A percentile compares a stretch with the other conserved stretches of the same genome.
Evolutionary conservation across 257 asterid genomes (phyloP).

Genomic region (Forsythia viridissima): DNA sequence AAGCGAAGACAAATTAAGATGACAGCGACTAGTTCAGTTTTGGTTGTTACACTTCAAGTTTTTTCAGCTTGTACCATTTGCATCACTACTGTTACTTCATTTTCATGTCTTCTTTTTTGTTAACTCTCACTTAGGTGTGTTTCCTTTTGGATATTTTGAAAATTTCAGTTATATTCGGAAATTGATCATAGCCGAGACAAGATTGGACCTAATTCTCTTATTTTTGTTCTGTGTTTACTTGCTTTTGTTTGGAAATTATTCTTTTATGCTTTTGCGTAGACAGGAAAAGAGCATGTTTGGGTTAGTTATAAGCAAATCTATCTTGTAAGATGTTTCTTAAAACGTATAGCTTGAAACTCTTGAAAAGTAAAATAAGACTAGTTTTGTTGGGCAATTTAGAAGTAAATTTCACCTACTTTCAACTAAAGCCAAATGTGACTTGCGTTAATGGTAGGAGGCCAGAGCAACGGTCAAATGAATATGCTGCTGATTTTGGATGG

Average conservation of each 20-base stretch:
- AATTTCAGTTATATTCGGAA: neutral
- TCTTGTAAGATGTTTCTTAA: too few species aligned
- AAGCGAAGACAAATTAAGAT: slow-evolving; percentile 69
- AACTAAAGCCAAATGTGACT: too few species aligned
- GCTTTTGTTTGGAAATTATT: neutral
- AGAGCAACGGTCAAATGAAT: too few species aligned
- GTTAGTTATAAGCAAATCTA: too few species aligned
- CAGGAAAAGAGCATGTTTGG: neutral
- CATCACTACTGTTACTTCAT: slow-evolving; percentile 12
- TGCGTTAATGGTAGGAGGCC: too few species aligned
- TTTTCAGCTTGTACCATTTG: slow-evolving; percentile 37
- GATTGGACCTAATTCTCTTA: neutral
- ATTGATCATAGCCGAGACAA: slow-evolving; percentile 6
- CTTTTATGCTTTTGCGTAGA: neutral
- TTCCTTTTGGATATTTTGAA: neutral
- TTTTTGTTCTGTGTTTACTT: neutral
- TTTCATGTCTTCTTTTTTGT: slow-evolving; percentile 12
- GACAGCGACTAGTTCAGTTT: slow-evolving; percentile 17
- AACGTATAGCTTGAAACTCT: too few species aligned
- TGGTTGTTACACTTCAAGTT: slow-evolving; percentile 25
- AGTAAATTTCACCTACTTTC: too few species aligned
- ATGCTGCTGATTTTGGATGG: neutral
- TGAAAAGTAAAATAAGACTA: too few species aligned
- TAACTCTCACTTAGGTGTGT: slow-evolving; percentile 1
- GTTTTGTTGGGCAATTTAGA: too few species aligned